Percentiles rank a stretch among this genome's conserved stretches.
phyloP scores from a whole-genome alignment of 306 rosid species.

The Lablab purpureus region DNA sequence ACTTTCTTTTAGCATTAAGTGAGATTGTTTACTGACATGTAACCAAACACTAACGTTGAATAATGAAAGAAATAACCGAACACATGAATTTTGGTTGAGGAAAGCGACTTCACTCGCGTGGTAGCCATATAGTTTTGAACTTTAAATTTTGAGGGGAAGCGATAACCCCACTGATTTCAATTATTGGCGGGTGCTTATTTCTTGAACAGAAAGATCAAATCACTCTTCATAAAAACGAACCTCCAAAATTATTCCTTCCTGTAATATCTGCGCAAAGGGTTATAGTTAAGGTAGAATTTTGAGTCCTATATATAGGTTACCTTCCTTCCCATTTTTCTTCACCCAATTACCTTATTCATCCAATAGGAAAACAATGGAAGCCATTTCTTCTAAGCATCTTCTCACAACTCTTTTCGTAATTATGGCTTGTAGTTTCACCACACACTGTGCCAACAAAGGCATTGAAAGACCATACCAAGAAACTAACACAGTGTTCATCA shows the following conservation, averaged over 20 bases:
- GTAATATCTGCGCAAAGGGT: neutral
- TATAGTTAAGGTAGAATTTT: neutral
- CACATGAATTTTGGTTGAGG: neutral
- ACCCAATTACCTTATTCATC: neutral
- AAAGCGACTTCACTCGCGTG: slow-evolving; percentile 27
- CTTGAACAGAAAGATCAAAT: neutral
- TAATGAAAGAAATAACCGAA: too few relatives aligned
- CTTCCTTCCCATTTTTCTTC: slow-evolving; percentile 35
- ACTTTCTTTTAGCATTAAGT: too few relatives aligned
- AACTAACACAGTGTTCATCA: slow-evolving; percentile 63
- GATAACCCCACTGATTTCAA: slow-evolving; percentile 27
- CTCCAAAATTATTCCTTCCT: neutral
- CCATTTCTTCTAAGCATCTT: slow-evolving; percentile 38
- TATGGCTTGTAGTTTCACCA: slow-evolving; percentile 8
- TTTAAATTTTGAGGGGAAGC: slow-evolving; percentile 22
- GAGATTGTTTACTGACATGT: too few relatives aligned
- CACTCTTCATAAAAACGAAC: neutral
- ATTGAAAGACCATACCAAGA: slow-evolving; percentile 31
- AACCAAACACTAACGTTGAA: neutral
- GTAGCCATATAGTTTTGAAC: neutral
- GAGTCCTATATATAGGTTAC: slow-evolving; percentile 28
- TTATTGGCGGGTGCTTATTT: neutral
- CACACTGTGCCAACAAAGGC: slow-evolving; percentile 29
- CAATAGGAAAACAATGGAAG: slow-evolving; percentile 39
- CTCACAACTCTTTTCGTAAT: slow-evolving; percentile 37